phyloP scores from a whole-genome alignment of 306 rosid species.

The Lathyrus oleraceus region DNA sequence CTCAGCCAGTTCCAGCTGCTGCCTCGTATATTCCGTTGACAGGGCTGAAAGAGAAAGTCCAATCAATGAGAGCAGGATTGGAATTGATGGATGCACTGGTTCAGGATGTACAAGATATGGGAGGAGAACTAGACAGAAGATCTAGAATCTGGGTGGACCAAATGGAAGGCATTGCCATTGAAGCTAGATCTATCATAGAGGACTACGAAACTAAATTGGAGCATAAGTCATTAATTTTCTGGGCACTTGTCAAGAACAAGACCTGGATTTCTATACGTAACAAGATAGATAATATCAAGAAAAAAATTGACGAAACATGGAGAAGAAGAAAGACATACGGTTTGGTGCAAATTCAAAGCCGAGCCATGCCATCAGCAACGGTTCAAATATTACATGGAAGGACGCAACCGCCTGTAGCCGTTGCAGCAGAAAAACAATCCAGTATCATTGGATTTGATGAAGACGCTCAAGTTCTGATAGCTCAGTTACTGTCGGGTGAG shows the following conservation, averaged over 20 bases:
- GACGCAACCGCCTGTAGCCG: neutral
- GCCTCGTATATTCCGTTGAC: neutral
- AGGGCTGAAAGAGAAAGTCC: constrained; percentile 1
- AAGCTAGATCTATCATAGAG: neutral
- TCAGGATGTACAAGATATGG: neutral
- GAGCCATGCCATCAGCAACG: neutral
- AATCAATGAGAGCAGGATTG: constrained; percentile 4
- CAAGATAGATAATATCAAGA: neutral
- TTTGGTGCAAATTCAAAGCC: neutral
- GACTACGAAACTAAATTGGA: neutral
- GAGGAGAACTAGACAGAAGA: constrained; percentile 13
- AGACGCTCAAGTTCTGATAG: constrained; percentile 16
- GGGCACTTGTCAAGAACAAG: neutral
- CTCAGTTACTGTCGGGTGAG: constrained; percentile 4
- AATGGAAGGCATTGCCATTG: neutral
- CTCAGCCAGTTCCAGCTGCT: neutral
- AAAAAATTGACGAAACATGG: constrained; percentile 8
- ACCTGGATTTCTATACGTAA: neutral
- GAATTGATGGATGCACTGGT: constrained; percentile 28
- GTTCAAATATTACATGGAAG: constrained; percentile 15
- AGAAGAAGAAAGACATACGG: constrained; percentile 16
- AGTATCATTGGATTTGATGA: constrained; percentile 32
- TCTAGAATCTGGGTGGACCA: constrained; percentile 21
- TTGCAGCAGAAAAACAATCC: neutral
- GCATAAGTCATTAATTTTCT: neutral